Base-by-base conservation (phyloP, 2,329 filamentous ascomycete genomes). In the Fonsecaea multimorphosa region DNA sequence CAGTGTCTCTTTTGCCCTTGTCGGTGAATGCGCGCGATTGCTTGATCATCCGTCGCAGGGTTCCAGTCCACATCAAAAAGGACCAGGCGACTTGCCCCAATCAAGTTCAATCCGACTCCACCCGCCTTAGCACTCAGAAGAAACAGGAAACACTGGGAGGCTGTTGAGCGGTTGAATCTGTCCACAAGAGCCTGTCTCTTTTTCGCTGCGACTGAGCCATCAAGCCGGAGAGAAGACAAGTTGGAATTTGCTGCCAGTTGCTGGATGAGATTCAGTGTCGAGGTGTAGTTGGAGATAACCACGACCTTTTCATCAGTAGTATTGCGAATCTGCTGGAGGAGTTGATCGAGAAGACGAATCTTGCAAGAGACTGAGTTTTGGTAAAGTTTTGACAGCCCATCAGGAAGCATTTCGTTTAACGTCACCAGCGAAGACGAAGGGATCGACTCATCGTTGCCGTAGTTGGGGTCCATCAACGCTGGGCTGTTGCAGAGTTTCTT, bases 51-150 rank as follows among this genome's bases (percentile, higher is more conserved):
- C 0, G 87, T 90, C 0, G 88, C 87, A 1, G 89, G 89, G 72
- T 92, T 92, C 89, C 89, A 92, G 76, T 91, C 89, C 8, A 90
- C 85, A 71, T 92, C 89, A 71, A 90, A 91, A 1, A 92, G 84
- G 4, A 91, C 80, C 1, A 92, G 83, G 24, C 89, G 84, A 34
- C 87, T 89, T 4, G 89, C 89, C 9, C 89, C 89, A 57, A 89
- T 88, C 3, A 92, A 81, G 71, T 91, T 91, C 53, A 92, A 80
- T 1, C 89, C 89, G 0, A 86, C 83, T 2, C 89, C 89, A 4
- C 89, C 89, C 46, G 88, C 87, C 76, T 91, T 91, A 1, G 89
- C 89, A 16, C 89, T 91, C 0, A 92, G 83, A 2, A 92, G 80
- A 71, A 92, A 91, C 0, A 89, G 88, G 71, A 91, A 91, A 56